Evolutionary conservation across 257 asterid species (phyloP).

Genomic region (Ophiorrhiza pumila): DNA sequence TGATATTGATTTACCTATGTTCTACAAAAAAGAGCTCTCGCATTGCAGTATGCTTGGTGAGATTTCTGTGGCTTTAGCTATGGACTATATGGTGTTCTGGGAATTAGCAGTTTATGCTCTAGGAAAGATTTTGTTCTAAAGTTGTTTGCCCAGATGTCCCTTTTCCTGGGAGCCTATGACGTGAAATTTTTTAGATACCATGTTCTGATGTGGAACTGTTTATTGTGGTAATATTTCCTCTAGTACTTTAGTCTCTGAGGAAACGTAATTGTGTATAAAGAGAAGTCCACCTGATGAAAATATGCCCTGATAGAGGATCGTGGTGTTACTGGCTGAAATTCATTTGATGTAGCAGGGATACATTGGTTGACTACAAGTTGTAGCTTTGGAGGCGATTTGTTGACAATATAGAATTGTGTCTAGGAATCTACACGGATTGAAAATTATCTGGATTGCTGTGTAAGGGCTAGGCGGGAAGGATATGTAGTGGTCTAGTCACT

Average conservation of each 20-base stretch:
- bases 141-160: neutral
- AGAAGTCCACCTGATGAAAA: neutral
- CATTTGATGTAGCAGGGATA: neutral
- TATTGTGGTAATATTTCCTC: neutral
- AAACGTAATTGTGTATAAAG: neutral
- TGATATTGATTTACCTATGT: neutral
- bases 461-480: neutral
- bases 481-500: neutral
- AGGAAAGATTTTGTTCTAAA: neutral
- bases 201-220: neutral
- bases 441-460: neutral
- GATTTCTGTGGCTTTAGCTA: neutral
- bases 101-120: neutral
- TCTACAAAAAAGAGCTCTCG: neutral
- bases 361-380: neutral
- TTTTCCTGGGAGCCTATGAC: neutral
- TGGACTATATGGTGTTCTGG: neutral
- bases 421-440: neutral
- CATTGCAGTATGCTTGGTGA: neutral
- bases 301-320: neutral
- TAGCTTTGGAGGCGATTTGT: neutral
- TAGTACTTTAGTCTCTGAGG: neutral
- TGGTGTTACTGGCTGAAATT: neutral
- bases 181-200: neutral
- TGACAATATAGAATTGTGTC: neutral